Evolutionary conservation across 1,284 basidiomycete genomes (phyloP), one percentile per base, ranked within the genome.

Genomic region (Ustilago tritici): DNA sequence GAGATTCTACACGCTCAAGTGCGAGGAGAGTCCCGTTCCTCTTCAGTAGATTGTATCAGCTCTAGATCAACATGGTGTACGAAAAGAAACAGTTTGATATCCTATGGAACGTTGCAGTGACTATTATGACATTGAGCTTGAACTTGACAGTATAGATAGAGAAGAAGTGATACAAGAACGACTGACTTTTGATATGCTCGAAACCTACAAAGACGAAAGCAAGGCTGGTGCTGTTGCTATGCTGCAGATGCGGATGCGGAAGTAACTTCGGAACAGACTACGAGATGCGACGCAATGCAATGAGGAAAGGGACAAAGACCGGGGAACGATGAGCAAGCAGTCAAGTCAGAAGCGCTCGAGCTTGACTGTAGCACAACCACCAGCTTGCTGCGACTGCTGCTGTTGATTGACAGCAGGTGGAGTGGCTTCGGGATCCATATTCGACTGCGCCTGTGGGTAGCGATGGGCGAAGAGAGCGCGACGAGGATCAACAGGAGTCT

Each of bases 1-100:
- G 53, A 49, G 70, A 11, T 59, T 82, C n/a, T 80, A 69, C 60
- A 61, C 41, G 15, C 49, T 76, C 41, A 76, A 76, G 66, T 69
- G 73, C 53, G 68, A 56, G 41, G 65, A 69, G 28, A 73, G 65
- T 50, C 41, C n/a, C 5, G 53, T 76, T 40, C 68, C 74, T 6
- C 23, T 72, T 17, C 69, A 76, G 60, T 76, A 57, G 49, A 50
- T 49, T 15, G 49, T 12, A 53, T 36, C 31, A 41, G 35, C 34
- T 10, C 43, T 46, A 46, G 43, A 46, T 46, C n/a, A 46, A 46
- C 7, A 46, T 46, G n/a, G 40, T 41, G 40, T 41, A 23, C 43
- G n/a, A 46, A 46, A 17, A 19, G n/a, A 28, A 15, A 15, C 43
- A 46, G 8, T 9, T 46, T 19, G n/a, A 46, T 6, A 19, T 19